phyloP scores from a whole-genome alignment of 2,329 filamentous ascomycete species.

The Botrytis deweyae region DNA sequence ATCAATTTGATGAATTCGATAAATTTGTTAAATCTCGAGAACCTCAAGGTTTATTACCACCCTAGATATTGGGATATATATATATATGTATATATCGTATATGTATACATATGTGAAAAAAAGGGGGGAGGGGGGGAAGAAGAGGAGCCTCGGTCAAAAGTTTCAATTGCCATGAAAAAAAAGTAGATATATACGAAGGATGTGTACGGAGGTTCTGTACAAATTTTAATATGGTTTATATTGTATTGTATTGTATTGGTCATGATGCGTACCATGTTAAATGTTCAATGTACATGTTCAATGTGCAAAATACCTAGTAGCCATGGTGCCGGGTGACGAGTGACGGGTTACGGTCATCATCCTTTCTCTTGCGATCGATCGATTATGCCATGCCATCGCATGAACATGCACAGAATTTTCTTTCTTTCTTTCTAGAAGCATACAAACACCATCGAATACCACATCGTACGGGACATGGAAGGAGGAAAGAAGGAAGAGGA shows the following conservation, averaged over 20 bases:
- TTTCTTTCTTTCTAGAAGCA: slow-evolving; percentile 9
- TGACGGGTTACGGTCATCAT: neutral
- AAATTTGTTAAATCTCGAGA: neutral
- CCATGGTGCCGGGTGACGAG: neutral
- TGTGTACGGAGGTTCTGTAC: neutral
- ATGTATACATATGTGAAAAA: neutral
- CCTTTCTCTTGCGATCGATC: neutral
- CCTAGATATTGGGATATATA: neutral
- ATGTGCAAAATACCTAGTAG: neutral
- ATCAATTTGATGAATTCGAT: too few species aligned
- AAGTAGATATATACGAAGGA: neutral
- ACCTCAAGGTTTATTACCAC: neutral
- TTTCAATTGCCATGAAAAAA: neutral
- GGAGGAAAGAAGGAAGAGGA: neutral
- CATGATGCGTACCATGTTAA: neutral
- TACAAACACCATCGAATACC: neutral
- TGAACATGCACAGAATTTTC: neutral
- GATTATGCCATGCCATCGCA: neutral
- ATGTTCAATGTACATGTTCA: neutral
- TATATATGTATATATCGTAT: too few species aligned
- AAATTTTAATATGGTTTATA: too few species aligned
- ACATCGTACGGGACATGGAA: neutral
- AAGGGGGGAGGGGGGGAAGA: neutral
- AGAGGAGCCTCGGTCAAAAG: neutral
- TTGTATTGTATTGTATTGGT: neutral